phyloP scores from a whole-genome alignment of 2,329 filamentous ascomycete genomes.

The Aspergillus fumigatiaffinis region DNA sequence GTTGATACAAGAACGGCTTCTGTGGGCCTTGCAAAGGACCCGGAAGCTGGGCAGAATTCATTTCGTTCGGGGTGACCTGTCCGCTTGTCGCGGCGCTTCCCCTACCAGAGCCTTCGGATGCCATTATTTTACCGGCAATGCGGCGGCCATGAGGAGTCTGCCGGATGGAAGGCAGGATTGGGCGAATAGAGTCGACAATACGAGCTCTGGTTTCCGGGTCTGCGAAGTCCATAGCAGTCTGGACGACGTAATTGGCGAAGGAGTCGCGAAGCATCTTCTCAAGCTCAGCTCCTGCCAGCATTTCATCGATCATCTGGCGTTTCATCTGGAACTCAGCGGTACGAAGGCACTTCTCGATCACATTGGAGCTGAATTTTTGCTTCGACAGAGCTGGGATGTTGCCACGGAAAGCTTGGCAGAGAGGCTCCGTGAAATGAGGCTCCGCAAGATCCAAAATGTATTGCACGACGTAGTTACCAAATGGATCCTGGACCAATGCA shows the following conservation, averaged over 20 bases:
- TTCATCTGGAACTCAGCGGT: conserved; percentile 72
- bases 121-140: conserved; percentile 80
- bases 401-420: conserved; percentile 76
- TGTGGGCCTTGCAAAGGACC: conserved; percentile 25
- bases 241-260: conserved; percentile 96
- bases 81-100: conserved; percentile 37
- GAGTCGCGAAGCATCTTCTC: conserved; percentile 86
- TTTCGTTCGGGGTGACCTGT: conserved; percentile 38
- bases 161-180: conserved; percentile 77
- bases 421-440: conserved; percentile 77
- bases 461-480: conserved; percentile 97
- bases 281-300: conserved; percentile 69
- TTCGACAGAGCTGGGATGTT: conserved; percentile 71
- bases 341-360: conserved; percentile 93
- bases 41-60: conserved; percentile 33
- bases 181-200: conserved; percentile 79
- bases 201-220: conserved; percentile 68
- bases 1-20: conserved; percentile 30
- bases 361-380: conserved; percentile 99
- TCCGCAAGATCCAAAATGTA: conserved; percentile 97
- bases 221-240: conserved; percentile 87
- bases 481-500: conserved; percentile 88
- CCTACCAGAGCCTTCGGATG: conserved; percentile 46
- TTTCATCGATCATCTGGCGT: conserved; percentile 79
- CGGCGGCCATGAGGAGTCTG: conserved; percentile 92